A percentile compares a stretch with the other conserved stretches of the same genome.
Conservation (phyloP, 2,329 filamentous ascomycete genomes). For the Alternaria ethzedia region DNA sequence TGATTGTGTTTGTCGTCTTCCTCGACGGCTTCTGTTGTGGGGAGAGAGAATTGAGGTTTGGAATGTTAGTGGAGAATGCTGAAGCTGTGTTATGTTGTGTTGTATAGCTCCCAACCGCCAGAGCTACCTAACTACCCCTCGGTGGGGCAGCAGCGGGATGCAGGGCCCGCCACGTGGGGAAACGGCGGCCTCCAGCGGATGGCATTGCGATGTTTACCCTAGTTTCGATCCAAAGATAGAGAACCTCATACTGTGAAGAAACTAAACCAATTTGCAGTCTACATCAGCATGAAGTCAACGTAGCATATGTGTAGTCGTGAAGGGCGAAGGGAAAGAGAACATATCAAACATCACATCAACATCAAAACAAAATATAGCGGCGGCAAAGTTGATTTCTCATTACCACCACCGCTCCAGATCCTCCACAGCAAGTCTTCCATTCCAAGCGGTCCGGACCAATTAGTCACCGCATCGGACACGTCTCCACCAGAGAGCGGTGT, state of each 20-base stretch:
- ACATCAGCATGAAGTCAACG: background rate
- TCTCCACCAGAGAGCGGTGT: conserved; percentile 28
- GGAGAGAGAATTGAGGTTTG: background rate
- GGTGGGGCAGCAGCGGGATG: background rate
- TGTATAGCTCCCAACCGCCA: background rate
- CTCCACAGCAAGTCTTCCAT: conserved; percentile 29
- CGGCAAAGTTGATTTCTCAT: conserved; percentile 35
- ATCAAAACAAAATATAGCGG: conserved; percentile 28
- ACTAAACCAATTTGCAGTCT: background rate
- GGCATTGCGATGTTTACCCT: background rate
- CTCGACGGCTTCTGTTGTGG: background rate
- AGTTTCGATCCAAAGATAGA: background rate
- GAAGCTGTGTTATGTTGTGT: background rate
- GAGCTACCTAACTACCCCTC: background rate
- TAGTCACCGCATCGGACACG: conserved; percentile 26
- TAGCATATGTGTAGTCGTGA: background rate
- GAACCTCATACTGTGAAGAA: background rate
- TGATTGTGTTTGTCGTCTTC: background rate
- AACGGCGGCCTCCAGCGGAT: background rate
- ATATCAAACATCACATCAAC: conserved; percentile 3
- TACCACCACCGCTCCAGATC: conserved; percentile 36
- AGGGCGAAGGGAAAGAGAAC: background rate
- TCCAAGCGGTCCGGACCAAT: conserved; percentile 38
- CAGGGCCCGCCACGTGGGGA: background rate
- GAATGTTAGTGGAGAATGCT: background rate